A percentile compares a stretch with the other conserved stretches of the same genome.
These are phyloP conservation scores for Singerocomus inundabilis DNA, from an alignment of 1,284 basidiomycete genomes.

Conservation along the genomic window DNA sequence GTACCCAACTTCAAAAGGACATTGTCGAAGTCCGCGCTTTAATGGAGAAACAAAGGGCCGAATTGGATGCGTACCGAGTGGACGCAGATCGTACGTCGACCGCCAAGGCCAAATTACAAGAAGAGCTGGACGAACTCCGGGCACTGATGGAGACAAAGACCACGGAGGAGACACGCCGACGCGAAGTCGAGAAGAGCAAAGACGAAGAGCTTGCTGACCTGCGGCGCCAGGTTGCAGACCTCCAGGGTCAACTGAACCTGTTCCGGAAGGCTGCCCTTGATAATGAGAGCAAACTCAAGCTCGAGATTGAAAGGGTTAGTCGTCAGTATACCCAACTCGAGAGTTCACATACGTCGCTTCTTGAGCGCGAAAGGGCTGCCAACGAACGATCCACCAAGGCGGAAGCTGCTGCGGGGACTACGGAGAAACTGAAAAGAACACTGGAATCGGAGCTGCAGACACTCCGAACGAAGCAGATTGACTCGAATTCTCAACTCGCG, in stretches of 20 bases:
- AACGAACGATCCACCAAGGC: constrained; percentile 54
- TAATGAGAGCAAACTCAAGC: constrained; percentile 64
- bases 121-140: constrained; percentile 85
- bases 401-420: constrained; percentile 54
- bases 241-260: constrained; percentile 62
- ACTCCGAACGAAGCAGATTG: constrained; percentile 70
- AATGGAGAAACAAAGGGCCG: constrained; percentile 65
- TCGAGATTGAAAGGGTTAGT: constrained; percentile 60
- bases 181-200: constrained; percentile 84
- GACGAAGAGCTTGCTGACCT: constrained; percentile 80
- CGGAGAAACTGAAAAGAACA: constrained; percentile 70
- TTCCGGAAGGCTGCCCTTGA: constrained; percentile 58
- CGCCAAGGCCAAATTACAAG: constrained; percentile 65
- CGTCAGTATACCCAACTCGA: constrained; percentile 59
- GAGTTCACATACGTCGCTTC: constrained; percentile 61
- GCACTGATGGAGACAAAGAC: constrained; percentile 80
- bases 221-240: constrained; percentile 60
- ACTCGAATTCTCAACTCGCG: constrained; percentile 66
- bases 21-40: constrained; percentile 66
- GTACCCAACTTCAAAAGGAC: constrained; percentile 54
- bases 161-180: constrained; percentile 81
- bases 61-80: constrained; percentile 64
- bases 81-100: constrained; percentile 56
- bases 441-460: constrained; percentile 76
- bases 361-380: constrained; percentile 52